Evolutionary conservation across 139 green algal genomes (phyloP).

Genomic region (Diplosphaera chodatii): DNA sequence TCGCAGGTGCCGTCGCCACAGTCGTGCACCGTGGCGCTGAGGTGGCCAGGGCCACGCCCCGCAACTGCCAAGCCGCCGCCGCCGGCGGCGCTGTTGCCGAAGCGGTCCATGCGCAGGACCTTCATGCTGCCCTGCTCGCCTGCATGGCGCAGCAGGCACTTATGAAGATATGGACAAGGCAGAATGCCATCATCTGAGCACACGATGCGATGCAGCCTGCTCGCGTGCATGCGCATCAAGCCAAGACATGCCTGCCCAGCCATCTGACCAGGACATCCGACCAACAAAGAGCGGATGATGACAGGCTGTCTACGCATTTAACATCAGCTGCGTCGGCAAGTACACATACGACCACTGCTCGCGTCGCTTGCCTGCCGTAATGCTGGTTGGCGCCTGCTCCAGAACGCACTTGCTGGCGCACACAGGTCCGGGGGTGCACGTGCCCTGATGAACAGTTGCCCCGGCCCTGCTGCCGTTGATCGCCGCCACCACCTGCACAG

Average conservation of each 20-base stretch:
- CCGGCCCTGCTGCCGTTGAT: not conserved
- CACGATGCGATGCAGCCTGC: too few relatives aligned
- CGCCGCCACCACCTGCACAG: not conserved
- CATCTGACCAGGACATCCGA: too few relatives aligned
- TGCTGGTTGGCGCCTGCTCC: not conserved
- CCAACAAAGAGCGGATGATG: too few relatives aligned
- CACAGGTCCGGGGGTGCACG: not conserved
- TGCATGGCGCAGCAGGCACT: too few relatives aligned
- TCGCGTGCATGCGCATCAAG: too few relatives aligned
- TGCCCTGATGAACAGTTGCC: not conserved
- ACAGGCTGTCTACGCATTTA: too few relatives aligned
- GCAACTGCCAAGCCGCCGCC: not conserved
- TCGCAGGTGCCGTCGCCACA: conserved; percentile 6
- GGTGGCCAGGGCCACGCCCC: too few relatives aligned
- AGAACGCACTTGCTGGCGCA: not conserved
- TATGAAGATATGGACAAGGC: too few relatives aligned
- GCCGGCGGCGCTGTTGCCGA: conserved; percentile 11
- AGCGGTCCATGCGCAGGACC: conserved; percentile 9
- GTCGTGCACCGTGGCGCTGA: not conserved
- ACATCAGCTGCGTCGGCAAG: too few relatives aligned
- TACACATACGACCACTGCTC: too few relatives aligned
- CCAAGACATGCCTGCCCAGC: too few relatives aligned
- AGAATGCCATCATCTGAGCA: too few relatives aligned
- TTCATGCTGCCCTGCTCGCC: not conserved
- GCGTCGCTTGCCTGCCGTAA: not conserved